These are phyloP conservation scores for Fusarium burgessii DNA, from an alignment of 2,329 filamentous ascomycete species.

Conservation along the genomic window DNA sequence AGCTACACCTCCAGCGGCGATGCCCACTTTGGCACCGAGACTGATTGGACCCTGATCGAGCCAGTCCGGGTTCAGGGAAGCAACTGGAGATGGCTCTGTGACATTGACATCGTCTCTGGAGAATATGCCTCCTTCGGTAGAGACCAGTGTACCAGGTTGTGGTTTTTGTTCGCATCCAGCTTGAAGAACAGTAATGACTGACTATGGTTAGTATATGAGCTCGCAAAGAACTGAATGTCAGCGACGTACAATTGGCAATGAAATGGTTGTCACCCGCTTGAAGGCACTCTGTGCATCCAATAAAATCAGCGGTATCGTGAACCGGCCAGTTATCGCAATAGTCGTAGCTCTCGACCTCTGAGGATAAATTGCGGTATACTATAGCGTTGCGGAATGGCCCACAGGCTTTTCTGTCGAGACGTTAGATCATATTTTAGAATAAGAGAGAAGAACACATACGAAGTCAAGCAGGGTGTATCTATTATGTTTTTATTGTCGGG, in stretches of 20 bases:
- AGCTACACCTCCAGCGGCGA: slow-evolving; percentile 64
- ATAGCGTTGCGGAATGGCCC: slow-evolving; percentile 61
- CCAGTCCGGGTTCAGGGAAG: slow-evolving; percentile 56
- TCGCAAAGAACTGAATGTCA: background rate
- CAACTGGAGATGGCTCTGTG: slow-evolving; percentile 60
- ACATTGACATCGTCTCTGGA: slow-evolving; percentile 61
- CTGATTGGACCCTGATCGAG: slow-evolving; percentile 59
- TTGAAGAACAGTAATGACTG: slow-evolving; percentile 64
- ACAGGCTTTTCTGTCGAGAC: slow-evolving; percentile 62
- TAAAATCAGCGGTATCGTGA: slow-evolving; percentile 52
- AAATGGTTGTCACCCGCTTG: slow-evolving; percentile 52
- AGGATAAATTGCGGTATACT: slow-evolving; percentile 62
- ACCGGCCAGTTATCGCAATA: slow-evolving; percentile 66
- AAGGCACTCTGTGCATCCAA: slow-evolving; percentile 62
- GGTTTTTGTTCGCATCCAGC: slow-evolving; percentile 69
- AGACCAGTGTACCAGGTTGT: slow-evolving; percentile 59
- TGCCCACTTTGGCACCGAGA: slow-evolving; percentile 68
- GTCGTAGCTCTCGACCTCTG: slow-evolving; percentile 59
- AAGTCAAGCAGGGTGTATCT: slow-evolving; percentile 64
- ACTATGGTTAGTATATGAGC: slow-evolving; percentile 35
- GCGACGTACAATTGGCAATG: slow-evolving; percentile 64
- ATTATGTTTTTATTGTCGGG: slow-evolving; percentile 59
- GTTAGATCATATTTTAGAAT: slow-evolving; percentile 2
- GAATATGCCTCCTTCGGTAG: slow-evolving; percentile 65
- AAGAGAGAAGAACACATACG: slow-evolving; percentile 50